Evolutionary conservation across 73 alveolate species (phyloP).

Genomic region (Uronychia setigera): DNA sequence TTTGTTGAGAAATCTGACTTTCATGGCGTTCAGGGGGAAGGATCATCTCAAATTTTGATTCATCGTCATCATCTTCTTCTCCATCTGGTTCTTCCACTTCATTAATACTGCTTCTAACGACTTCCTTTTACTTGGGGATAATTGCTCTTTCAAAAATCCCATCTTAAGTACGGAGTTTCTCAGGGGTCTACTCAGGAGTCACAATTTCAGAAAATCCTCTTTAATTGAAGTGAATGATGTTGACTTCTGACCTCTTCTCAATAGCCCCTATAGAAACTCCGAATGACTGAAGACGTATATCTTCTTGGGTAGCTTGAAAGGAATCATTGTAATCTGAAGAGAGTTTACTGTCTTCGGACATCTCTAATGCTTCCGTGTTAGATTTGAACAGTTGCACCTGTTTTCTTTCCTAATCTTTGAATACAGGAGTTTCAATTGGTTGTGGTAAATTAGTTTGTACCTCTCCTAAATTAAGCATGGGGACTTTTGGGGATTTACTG

Average conservation of each 20-base stretch:
- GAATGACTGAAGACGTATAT: background rate
- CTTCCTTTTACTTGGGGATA: background rate
- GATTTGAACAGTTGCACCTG: background rate
- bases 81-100: too few relatives aligned
- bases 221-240: background rate
- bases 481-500: background rate
- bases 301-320: background rate
- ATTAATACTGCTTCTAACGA: too few relatives aligned
- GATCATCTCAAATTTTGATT: background rate
- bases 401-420: background rate
- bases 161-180: background rate
- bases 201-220: background rate
- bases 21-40: background rate
- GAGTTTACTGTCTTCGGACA: background rate
- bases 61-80: background rate
- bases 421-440: background rate
- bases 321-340: background rate
- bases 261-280: background rate
- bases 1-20: background rate
- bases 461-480: background rate
- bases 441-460: background rate
- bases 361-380: background rate
- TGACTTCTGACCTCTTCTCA: background rate
- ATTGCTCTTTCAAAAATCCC: background rate
- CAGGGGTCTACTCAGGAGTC: background rate